Evolutionary conservation across 2,329 filamentous ascomycete genomes (phyloP).

Genomic region (Epicoccum sorghinum): DNA sequence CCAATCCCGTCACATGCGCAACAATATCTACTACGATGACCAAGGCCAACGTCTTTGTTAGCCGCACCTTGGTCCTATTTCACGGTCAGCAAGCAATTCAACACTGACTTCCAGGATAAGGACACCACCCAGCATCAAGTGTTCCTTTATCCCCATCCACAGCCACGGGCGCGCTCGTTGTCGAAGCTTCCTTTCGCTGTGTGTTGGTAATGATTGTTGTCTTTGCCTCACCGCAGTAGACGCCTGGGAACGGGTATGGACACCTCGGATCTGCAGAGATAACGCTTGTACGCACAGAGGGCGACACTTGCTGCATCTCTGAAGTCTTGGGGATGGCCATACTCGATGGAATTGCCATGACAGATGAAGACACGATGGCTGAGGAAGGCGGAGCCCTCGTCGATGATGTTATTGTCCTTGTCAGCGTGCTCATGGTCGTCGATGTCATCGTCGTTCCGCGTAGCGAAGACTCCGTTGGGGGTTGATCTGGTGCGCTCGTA

Average conservation of each 20-base stretch:
- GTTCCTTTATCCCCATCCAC: neutral
- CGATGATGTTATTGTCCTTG: neutral
- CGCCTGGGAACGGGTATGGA: conserved; percentile 38
- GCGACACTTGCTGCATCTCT: neutral
- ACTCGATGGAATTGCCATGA: no score
- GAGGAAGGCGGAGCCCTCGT: neutral
- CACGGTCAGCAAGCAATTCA: neutral
- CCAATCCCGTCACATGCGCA: neutral
- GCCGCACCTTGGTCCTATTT: neutral
- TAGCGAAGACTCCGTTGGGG: neutral
- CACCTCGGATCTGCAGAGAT: conserved; percentile 27
- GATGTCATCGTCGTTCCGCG: neutral
- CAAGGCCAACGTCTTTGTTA: conserved; percentile 5
- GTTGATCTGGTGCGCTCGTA: neutral
- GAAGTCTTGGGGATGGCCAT: neutral
- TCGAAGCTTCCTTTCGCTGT: neutral
- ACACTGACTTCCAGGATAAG: conserved; percentile 19
- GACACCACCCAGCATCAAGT: conserved; percentile 21
- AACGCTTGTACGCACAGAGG: conserved; percentile 2
- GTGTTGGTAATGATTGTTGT: conserved; percentile 24
- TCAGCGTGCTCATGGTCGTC: neutral
- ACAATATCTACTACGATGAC: conserved; percentile 9
- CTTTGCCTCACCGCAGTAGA: conserved; percentile 24
- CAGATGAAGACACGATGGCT: neutral
- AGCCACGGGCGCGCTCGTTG: neutral